Evolutionary conservation across 2,329 filamentous ascomycete genomes (phyloP), one percentile per base, ranked within the genome.

Genomic region (Daldinia sp.): DNA sequence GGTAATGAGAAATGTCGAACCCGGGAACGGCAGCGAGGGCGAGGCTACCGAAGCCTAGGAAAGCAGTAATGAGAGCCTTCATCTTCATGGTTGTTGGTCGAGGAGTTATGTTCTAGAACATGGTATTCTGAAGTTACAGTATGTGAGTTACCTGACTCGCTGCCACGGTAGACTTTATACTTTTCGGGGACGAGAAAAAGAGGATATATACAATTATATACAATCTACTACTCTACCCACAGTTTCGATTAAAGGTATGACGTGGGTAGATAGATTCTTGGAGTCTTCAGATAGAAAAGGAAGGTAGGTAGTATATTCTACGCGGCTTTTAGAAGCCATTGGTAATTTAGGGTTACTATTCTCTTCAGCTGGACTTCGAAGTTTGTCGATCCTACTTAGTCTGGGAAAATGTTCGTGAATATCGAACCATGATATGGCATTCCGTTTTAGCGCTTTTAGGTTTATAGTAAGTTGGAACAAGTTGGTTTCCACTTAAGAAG

Each of bases 1-100:
- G 81, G 46, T 79, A 83, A 62, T 78, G 69, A 23, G 82, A 83
- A 59, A 83, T 81, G 63, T 83, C 81, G 55, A 83, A 83, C 9
- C 82, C 82, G 20, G 78, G 77, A 30, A 81, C 78, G 2, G 76
- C 70, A 28, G 80, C 79, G 23, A 75, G 71, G 57, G 71, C 71
- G 55, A 68, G 55, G 53, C 70, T 70, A 48, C 64, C 60, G 10
- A 75, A 65, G 15, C 63, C 60, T 1, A 74, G 51, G 44, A 67
- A 37, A 20, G 61, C 51, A n/a, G 61, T n/a, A 50, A 73, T 51
- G 12, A 64, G 54, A 20, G 58, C 48, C 41, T 70, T 74, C 71
- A 76, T 75, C 10, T 58, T 62, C 18, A 28, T 37, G 9, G 9
- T 12, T 4, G 28, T 4, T 12, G 4, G 2, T 41, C 0, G 20